phyloP scores from a whole-genome alignment of 208 protist genomes.

The Trypanosoma caninum region DNA sequence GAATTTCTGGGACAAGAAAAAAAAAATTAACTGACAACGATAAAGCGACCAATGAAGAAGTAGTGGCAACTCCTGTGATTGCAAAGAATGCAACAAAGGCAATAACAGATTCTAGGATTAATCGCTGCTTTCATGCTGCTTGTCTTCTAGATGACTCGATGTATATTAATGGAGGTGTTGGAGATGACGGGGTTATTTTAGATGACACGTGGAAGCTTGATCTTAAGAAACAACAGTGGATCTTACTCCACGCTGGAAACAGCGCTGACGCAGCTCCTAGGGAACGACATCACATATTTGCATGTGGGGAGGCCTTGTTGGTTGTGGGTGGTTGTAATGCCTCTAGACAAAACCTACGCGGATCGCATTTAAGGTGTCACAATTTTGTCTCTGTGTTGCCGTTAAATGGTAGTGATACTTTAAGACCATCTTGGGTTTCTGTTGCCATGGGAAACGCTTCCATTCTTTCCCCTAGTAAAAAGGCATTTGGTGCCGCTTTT shows the following conservation, averaged over 20 bases:
- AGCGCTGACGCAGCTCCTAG: conserved; percentile 60
- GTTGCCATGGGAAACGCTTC: conserved; percentile 77
- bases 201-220: conserved; percentile 74
- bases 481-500: conserved; percentile 71
- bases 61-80: neutral
- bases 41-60: neutral
- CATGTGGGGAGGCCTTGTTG: conserved; percentile 63
- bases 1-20: conserved; percentile 19
- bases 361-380: conserved; percentile 55
- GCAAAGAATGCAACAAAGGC: conserved; percentile 7
- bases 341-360: conserved; percentile 27
- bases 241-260: conserved; percentile 50
- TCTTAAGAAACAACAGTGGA: conserved; percentile 46
- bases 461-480: conserved; percentile 55
- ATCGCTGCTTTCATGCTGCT: conserved; percentile 62
- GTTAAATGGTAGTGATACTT: conserved; percentile 24
- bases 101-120: conserved; percentile 14
- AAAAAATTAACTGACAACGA: neutral
- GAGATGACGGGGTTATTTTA: conserved; percentile 27
- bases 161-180: conserved; percentile 69
- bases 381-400: conserved; percentile 73
- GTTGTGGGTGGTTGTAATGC: conserved; percentile 69
- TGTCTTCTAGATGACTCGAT: conserved; percentile 46
- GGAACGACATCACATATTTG: conserved; percentile 67
- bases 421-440: conserved; percentile 75